Evolutionary conservation across 305 asterid genomes (phyloP).

Genomic region (Solanum hybrid): DNA sequence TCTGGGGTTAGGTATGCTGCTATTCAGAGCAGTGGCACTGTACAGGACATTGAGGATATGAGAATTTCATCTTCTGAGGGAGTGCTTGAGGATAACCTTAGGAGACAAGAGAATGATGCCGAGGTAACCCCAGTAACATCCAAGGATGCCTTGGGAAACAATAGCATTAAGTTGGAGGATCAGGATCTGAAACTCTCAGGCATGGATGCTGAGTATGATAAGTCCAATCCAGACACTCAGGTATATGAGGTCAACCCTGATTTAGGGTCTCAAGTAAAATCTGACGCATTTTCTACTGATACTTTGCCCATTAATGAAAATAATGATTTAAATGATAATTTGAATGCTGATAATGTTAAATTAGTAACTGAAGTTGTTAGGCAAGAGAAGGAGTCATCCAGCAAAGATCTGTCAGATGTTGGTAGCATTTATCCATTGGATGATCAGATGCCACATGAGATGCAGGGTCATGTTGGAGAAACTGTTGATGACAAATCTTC

Average conservation of each 20-base stretch:
- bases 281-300: slow-evolving; percentile 21
- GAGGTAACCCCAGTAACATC: not conserved
- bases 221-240: slow-evolving; percentile 17
- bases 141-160: not conserved
- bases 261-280: slow-evolving; percentile 29
- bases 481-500: slow-evolving; percentile 12
- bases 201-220: slow-evolving; percentile 10
- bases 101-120: slow-evolving; percentile 1
- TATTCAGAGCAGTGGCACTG: not conserved
- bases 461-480: slow-evolving; percentile 18
- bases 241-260: slow-evolving; percentile 22
- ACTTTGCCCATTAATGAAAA: slow-evolving; percentile 9
- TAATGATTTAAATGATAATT: slow-evolving; percentile 14
- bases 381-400: slow-evolving; percentile 15
- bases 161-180: slow-evolving; percentile 4
- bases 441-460: slow-evolving; percentile 10
- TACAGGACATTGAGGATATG: not conserved
- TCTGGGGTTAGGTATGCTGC: not conserved
- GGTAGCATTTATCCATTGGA: slow-evolving; percentile 10
- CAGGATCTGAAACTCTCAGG: slow-evolving; percentile 7
- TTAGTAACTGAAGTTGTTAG: slow-evolving; percentile 26
- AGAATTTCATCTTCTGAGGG: not conserved
- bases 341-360: slow-evolving; percentile 21
- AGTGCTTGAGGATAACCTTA: not conserved
- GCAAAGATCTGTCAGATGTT: slow-evolving; percentile 11